Conservation (phyloP, 306 rosid species). For the Psophocarpus tetragonolobus region DNA sequence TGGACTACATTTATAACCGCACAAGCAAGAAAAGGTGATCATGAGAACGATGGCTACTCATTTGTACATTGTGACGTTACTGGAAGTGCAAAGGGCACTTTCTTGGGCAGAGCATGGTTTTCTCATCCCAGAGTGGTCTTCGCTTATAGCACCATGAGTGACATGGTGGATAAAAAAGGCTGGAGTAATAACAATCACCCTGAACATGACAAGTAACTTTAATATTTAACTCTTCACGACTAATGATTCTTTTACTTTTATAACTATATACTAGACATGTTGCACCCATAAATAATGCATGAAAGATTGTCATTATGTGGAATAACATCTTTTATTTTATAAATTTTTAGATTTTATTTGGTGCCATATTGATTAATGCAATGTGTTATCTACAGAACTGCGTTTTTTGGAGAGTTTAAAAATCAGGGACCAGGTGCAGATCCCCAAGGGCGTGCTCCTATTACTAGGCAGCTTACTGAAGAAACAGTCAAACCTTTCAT, state of each 20-base stretch:
- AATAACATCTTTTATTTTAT: not conserved
- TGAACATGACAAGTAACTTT: slow-evolving; percentile 14
- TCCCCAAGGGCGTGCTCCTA: not conserved
- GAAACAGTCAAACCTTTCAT: slow-evolving; percentile 43
- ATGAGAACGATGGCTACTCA: slow-evolving; percentile 38
- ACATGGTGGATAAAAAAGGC: slow-evolving; percentile 33
- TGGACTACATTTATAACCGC: slow-evolving; percentile 51
- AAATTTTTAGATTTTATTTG: not conserved
- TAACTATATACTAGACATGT: not conserved
- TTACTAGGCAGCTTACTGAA: slow-evolving; percentile 22
- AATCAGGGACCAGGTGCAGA: slow-evolving; percentile 37
- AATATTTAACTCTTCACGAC: not conserved
- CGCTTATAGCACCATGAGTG: slow-evolving; percentile 43
- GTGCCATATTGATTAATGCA: not conserved
- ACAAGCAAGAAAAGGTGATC: slow-evolving; percentile 39
- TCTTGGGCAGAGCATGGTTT: not conserved
- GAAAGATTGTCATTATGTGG: not conserved
- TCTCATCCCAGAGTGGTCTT: not conserved
- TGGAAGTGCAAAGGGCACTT: slow-evolving; percentile 36
- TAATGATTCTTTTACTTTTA: not conserved
- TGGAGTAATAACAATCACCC: slow-evolving; percentile 47
- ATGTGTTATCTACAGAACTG: slow-evolving; percentile 26
- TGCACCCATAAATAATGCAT: not conserved
- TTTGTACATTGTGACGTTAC: slow-evolving; percentile 57
- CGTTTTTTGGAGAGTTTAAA: slow-evolving; percentile 49